phyloP scores from a whole-genome alignment of 179 eudicot species.

The Spergularia azorica region DNA sequence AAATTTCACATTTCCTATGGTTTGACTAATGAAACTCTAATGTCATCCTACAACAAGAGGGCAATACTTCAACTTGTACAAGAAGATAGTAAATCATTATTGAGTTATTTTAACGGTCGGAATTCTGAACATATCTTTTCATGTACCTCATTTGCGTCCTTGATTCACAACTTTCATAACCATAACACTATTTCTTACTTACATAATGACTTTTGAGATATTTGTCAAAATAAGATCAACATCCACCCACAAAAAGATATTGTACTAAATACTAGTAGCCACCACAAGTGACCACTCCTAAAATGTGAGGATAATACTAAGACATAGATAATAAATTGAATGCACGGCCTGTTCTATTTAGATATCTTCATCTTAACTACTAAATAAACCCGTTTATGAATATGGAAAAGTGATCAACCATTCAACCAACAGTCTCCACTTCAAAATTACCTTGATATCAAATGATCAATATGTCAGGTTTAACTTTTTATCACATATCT shows the following conservation, averaged over 20 bases:
- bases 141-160: neutral
- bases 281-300: conserved; percentile 21
- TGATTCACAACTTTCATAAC: neutral
- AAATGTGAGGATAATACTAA: neutral
- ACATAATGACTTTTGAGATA: conserved; percentile 8
- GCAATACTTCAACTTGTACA: no score
- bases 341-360: no score
- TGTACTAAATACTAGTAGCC: conserved; percentile 7
- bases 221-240: neutral
- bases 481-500: no score
- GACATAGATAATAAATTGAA: neutral
- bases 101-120: neutral
- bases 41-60: no score
- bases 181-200: neutral
- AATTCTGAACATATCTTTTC: neutral
- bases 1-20: no score
- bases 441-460: neutral
- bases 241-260: conserved; percentile 27
- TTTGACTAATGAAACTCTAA: no score
- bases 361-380: no score
- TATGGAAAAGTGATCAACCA: no score
- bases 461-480: neutral
- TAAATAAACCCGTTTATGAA: no score
- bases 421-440: neutral
- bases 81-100: neutral